Conservation (phyloP, 2,329 filamentous ascomycete species). For the Tolypocladium cylindrosporum region DNA sequence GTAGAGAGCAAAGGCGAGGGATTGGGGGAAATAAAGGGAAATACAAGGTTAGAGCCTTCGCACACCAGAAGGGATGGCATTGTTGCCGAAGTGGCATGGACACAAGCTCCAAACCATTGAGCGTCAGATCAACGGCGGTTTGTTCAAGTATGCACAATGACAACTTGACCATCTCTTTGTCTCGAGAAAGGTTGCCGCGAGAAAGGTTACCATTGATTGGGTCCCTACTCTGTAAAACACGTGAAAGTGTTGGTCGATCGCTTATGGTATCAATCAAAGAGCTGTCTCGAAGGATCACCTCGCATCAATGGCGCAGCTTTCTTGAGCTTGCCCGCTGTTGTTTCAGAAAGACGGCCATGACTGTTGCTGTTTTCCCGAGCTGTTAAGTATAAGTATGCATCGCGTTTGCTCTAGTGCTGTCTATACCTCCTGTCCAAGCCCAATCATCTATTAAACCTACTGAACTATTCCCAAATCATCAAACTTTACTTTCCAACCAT, state of each 20-base stretch:
- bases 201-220: not conserved
- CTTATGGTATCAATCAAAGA: not conserved
- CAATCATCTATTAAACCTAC: not conserved
- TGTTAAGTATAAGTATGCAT: not conserved
- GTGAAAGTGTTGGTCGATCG: not conserved
- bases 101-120: too few relatives aligned
- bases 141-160: not conserved
- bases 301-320: not conserved
- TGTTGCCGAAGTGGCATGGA: too few relatives aligned
- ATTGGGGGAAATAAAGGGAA: too few relatives aligned
- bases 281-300: not conserved
- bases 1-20: too few relatives aligned
- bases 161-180: not conserved
- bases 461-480: not conserved
- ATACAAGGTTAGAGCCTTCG: too few relatives aligned
- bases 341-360: not conserved
- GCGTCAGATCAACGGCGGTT: too few relatives aligned
- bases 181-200: not conserved
- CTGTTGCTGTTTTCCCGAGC: not conserved
- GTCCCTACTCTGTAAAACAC: not conserved
- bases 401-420: not conserved
- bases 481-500: not conserved
- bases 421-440: not conserved
- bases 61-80: not conserved
- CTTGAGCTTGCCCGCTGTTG: not conserved